phyloP scores from a whole-genome alignment of 345 rosid genomes.

The Lagerstroemia speciosa region DNA sequence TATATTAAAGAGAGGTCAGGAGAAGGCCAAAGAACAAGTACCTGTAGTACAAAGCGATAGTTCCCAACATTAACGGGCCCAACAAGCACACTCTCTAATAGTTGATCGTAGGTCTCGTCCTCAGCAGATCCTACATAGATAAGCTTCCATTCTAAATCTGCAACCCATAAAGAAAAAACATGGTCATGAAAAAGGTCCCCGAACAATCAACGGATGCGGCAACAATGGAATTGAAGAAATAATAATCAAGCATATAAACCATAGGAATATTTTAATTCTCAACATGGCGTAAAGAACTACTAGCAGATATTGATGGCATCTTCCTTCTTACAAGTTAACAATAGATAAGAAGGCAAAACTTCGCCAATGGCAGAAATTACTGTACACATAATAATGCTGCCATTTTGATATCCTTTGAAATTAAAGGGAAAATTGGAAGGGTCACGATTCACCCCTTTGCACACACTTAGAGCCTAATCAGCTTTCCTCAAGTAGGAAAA shows the following conservation, averaged over 20 bases:
- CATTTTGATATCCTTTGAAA: not conserved
- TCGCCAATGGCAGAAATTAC: too few relatives aligned
- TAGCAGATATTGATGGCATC: not conserved
- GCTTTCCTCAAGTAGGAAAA: not conserved
- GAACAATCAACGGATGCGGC: too few relatives aligned
- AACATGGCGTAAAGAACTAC: not conserved
- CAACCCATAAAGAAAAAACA: not conserved
- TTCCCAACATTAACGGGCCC: constrained; percentile 94
- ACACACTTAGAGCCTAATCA: not conserved
- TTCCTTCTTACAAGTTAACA: not conserved
- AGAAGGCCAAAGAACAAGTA: constrained; percentile 12
- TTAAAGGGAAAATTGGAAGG: not conserved
- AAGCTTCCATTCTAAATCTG: constrained; percentile 95
- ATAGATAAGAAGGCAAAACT: too few relatives aligned
- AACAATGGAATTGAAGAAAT: not conserved
- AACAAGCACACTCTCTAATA: constrained; percentile 79
- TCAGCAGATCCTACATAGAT: constrained; percentile 96
- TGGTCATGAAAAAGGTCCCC: not conserved
- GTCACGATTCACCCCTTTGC: not conserved
- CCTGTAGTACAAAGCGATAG: constrained; percentile 85
- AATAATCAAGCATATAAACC: not conserved
- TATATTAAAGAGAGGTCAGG: not conserved
- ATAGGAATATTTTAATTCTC: not conserved
- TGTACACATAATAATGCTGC: not conserved
- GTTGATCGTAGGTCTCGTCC: constrained; percentile 86